Conservation (phyloP, 2,329 filamentous ascomycete species). For the Fusarium kyushuense region DNA sequence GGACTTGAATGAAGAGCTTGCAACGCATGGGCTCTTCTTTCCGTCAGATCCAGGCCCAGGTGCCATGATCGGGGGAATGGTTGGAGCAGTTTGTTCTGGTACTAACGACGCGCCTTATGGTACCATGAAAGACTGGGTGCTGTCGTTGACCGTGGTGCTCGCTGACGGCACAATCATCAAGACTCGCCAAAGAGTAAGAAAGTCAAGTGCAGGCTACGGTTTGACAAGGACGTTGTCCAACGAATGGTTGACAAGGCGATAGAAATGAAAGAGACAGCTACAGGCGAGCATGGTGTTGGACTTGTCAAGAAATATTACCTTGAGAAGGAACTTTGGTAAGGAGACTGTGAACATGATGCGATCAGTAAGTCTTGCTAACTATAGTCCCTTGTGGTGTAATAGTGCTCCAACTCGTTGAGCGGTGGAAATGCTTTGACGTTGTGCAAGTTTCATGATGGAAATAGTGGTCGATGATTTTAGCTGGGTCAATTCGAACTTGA, state of each 20-base stretch:
- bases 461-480: too few relatives aligned
- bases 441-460: too few relatives aligned
- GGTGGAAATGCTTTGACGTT: too few relatives aligned
- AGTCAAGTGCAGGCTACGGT: conserved; percentile 86
- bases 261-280: conserved; percentile 76
- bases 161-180: conserved; percentile 83
- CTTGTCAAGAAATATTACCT: conserved; percentile 69
- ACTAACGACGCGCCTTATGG: conserved; percentile 85
- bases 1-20: conserved; percentile 78
- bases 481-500: too few relatives aligned
- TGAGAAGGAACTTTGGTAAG: conserved; percentile 67
- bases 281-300: conserved; percentile 73
- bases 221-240: conserved; percentile 81
- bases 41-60: conserved; percentile 83
- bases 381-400: too few relatives aligned
- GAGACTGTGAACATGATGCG: conserved; percentile 68
- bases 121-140: conserved; percentile 89
- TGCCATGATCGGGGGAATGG: conserved; percentile 85
- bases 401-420: too few relatives aligned
- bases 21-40: conserved; percentile 84
- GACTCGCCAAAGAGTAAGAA: conserved; percentile 78
- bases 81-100: conserved; percentile 81
- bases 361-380: too few relatives aligned
- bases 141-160: conserved; percentile 83
- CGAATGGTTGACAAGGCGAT: conserved; percentile 75